Evolutionary conservation across 345 rosid genomes (phyloP).

Genomic region (Alliaria petiolata): DNA sequence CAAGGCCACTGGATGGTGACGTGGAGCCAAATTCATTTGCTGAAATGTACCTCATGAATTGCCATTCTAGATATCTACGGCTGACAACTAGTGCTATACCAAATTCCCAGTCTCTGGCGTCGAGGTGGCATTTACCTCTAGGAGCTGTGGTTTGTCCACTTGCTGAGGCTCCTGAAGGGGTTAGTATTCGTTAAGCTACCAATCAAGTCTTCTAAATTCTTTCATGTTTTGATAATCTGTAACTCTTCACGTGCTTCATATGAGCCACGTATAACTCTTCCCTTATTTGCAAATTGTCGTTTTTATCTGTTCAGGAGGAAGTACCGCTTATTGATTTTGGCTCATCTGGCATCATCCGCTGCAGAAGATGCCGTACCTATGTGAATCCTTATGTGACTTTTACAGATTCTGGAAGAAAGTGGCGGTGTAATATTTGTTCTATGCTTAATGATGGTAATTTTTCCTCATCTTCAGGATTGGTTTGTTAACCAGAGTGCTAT

Average conservation of each 20-base stretch:
- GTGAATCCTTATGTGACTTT: slow-evolving; percentile 90
- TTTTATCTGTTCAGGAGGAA: slow-evolving; percentile 68
- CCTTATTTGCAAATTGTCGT: slow-evolving; percentile 4
- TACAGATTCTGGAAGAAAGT: slow-evolving; percentile 95
- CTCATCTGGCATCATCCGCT: slow-evolving; percentile 86
- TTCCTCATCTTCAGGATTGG: background rate
- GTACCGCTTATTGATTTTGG: slow-evolving; percentile 87
- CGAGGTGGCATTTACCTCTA: slow-evolving; percentile 98
- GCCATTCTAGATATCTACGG: slow-evolving; percentile 77
- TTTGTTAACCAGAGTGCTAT: background rate
- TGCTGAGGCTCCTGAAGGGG: slow-evolving; percentile 94
- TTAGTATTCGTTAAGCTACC: slow-evolving; percentile 37
- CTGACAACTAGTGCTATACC: slow-evolving; percentile 90
- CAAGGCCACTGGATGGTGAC: slow-evolving; percentile 96
- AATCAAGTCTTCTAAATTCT: background rate
- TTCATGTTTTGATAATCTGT: background rate
- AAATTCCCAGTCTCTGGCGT: slow-evolving; percentile 78
- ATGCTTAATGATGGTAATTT: slow-evolving; percentile 88
- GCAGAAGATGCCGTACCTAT: slow-evolving; percentile 97
- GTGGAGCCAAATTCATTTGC: slow-evolving; percentile 67
- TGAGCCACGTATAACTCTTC: no score
- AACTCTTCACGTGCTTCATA: background rate
- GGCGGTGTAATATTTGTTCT: slow-evolving; percentile 97
- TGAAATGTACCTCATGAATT: slow-evolving; percentile 70
- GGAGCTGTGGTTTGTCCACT: slow-evolving; percentile 99